Evolutionary conservation across 352 stramenopile genomes (phyloP).

Genomic region (Pythium scleroteichum): DNA sequence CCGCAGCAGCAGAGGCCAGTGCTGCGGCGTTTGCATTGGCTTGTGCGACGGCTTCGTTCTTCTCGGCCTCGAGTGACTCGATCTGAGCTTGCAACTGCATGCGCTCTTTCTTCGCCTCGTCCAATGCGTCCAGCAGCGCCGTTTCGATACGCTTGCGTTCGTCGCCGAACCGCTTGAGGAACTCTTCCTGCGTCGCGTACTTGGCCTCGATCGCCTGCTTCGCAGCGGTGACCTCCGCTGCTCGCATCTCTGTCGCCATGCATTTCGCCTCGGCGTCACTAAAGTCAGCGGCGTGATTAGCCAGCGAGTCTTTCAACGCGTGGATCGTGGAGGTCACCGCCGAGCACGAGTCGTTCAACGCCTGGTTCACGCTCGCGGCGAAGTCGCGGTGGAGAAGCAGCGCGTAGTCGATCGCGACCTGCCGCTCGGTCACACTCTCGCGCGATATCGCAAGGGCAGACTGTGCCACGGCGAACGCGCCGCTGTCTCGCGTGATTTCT

Average conservation of each 20-base stretch:
- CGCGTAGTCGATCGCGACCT: constrained; percentile 57
- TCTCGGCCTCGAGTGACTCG: constrained; percentile 44
- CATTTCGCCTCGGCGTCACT: constrained; percentile 33
- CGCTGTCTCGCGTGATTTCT: constrained; percentile 33
- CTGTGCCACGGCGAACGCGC: constrained; percentile 20
- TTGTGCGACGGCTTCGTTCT: constrained; percentile 17
- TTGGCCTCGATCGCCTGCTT: constrained; percentile 39
- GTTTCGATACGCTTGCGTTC: constrained; percentile 60
- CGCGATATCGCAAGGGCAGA: constrained; percentile 23
- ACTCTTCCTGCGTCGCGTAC: constrained; percentile 46
- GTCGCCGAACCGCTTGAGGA: constrained; percentile 40
- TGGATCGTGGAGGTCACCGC: constrained; percentile 28
- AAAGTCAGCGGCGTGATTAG: constrained; percentile 36
- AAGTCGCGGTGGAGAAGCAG: constrained; percentile 62
- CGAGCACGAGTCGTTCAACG: constrained; percentile 37
- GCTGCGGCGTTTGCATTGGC: background rate
- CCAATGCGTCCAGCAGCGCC: constrained; percentile 36
- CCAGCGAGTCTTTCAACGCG: constrained; percentile 34
- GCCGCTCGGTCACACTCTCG: constrained; percentile 34
- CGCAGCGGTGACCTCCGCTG: constrained; percentile 31
- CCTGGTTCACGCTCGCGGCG: constrained; percentile 41
- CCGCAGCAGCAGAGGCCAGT: background rate
- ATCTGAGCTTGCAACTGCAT: constrained; percentile 37
- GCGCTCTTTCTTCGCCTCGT: constrained; percentile 41
- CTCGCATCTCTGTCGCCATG: constrained; percentile 50